These are phyloP conservation scores for Berberis vulgaris DNA, from an alignment of 164 flowering plant species.

Conservation along the genomic window DNA sequence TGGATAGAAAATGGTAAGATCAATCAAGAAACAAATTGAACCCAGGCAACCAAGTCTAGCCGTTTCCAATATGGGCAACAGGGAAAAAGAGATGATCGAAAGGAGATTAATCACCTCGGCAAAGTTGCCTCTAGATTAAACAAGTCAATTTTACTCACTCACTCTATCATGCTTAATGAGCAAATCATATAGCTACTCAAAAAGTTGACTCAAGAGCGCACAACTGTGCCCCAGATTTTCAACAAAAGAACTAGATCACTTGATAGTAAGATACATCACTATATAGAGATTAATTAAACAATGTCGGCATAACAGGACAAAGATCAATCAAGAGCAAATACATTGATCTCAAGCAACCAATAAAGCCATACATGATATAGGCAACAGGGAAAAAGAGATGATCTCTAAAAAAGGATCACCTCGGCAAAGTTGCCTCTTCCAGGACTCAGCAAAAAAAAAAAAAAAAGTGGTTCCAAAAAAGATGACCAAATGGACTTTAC, in stretches of 20 bases:
- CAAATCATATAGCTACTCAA: neutral
- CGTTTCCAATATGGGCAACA: constrained; percentile 10
- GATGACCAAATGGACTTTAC: too few relatives aligned
- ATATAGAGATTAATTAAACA: too few relatives aligned
- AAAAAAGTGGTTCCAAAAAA: neutral
- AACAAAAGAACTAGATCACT: neutral
- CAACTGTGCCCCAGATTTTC: neutral
- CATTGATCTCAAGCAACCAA: too few relatives aligned
- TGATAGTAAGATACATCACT: neutral
- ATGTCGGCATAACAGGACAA: too few relatives aligned
- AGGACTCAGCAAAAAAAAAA: neutral
- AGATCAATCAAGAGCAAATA: too few relatives aligned
- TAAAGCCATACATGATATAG: too few relatives aligned
- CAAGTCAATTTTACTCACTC: neutral
- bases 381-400: too few relatives aligned
- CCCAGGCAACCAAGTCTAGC: neutral
- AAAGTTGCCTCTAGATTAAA: constrained; percentile 16
- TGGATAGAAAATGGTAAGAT: neutral
- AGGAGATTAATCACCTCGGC: constrained; percentile 18
- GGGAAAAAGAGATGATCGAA: constrained; percentile 19
- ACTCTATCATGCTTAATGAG: neutral
- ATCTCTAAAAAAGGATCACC: neutral
- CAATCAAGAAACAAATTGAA: neutral
- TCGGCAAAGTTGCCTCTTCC: neutral
- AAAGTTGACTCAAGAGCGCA: neutral